Conservation (phyloP, 768 basidiomycete genomes). For the Heimioporus sp. region DNA sequence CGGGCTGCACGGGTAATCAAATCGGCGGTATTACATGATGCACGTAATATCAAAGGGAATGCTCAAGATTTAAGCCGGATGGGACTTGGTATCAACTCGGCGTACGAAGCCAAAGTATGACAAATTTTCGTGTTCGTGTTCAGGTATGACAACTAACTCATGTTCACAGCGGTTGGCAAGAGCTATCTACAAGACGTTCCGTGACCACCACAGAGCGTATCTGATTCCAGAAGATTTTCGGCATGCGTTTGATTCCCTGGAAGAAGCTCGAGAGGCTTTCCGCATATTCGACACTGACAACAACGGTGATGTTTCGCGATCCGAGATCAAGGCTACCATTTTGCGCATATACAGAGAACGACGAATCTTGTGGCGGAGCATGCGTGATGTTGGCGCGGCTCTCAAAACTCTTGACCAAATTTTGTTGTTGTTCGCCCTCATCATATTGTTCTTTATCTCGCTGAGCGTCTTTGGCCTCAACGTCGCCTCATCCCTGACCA, state of each 20-base stretch:
- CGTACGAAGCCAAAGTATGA: constrained; percentile 65
- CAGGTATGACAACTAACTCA: background rate
- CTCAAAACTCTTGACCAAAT: constrained; percentile 63
- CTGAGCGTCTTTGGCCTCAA: constrained; percentile 71
- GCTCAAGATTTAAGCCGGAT: constrained; percentile 42
- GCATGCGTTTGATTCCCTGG: constrained; percentile 60
- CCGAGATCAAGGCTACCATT: constrained; percentile 70
- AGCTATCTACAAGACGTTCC: constrained; percentile 62
- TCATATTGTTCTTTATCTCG: constrained; percentile 71
- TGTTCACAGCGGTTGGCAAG: constrained; percentile 59
- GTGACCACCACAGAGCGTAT: constrained; percentile 52
- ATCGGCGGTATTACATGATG: constrained; percentile 73
- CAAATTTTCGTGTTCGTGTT: background rate
- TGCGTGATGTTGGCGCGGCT: constrained; percentile 73
- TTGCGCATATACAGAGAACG: constrained; percentile 78
- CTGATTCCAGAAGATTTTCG: constrained; percentile 68
- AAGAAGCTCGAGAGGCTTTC: constrained; percentile 64
- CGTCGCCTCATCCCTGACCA: constrained; percentile 62
- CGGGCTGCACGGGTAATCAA: constrained; percentile 65
- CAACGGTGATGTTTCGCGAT: constrained; percentile 72
- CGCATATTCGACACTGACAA: constrained; percentile 72
- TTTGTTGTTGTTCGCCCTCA: constrained; percentile 57
- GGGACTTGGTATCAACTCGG: constrained; percentile 52
- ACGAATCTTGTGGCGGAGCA: constrained; percentile 68
- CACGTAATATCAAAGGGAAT: constrained; percentile 61